phyloP scores from a whole-genome alignment of 108 stramenopile genomes.

The Nannochloropsis gaditana region DNA sequence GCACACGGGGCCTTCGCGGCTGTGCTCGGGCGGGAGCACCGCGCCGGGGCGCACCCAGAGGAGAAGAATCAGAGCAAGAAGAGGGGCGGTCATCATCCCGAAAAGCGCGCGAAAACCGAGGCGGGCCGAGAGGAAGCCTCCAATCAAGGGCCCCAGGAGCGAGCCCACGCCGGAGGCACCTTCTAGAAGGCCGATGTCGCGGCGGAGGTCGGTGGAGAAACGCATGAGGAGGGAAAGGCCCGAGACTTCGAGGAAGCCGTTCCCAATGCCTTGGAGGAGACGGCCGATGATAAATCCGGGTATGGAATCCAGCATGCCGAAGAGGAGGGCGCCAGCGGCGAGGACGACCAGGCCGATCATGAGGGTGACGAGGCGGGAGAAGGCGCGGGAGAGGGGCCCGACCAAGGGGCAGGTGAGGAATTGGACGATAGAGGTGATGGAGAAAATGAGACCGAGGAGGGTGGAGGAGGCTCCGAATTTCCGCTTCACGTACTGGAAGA shows the following conservation, averaged over 20 bases:
- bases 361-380: background rate
- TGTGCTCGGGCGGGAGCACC: background rate
- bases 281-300: background rate
- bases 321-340: background rate
- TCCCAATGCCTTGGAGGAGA: background rate
- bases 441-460: background rate
- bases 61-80: background rate
- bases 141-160: background rate
- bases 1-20: background rate
- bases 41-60: background rate
- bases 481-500: background rate
- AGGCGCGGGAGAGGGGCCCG: background rate
- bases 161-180: background rate
- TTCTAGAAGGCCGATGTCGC: background rate
- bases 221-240: background rate
- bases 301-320: background rate
- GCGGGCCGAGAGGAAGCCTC: background rate
- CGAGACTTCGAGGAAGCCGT: background rate
- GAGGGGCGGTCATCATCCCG: background rate
- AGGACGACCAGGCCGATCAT: background rate
- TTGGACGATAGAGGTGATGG: background rate
- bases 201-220: background rate
- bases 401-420: slow-evolving; percentile 8
- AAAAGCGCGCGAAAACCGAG: background rate
- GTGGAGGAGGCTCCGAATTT: background rate